Percentiles rank a stretch among this genome's conserved stretches.
phyloP scores from a whole-genome alignment of 345 rosid genomes.

The rapeseed (Brassica napus) region DNA sequence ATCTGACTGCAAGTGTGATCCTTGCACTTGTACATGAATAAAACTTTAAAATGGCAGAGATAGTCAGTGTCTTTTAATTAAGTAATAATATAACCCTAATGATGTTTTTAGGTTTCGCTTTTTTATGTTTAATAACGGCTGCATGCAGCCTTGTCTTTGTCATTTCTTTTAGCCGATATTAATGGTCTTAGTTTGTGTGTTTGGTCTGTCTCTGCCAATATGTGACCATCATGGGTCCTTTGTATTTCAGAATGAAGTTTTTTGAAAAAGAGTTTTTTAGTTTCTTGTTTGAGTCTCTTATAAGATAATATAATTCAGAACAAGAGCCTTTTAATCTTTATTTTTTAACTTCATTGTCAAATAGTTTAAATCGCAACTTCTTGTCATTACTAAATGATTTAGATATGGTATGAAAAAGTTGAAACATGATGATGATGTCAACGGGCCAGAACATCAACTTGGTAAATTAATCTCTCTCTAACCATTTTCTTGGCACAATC shows the following conservation, averaged over 20 bases:
- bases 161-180: not conserved
- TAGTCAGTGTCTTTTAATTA: not conserved
- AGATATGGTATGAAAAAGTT: not conserved
- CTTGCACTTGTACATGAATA: conserved; percentile 77
- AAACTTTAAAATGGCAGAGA: conserved; percentile 7
- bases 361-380: not conserved
- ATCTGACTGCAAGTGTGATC: conserved; percentile 72
- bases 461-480: not conserved
- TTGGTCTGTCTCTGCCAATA: conserved; percentile 23
- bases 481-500: not conserved
- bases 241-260: not conserved
- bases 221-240: not conserved
- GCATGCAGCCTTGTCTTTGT: not conserved
- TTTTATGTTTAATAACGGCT: conserved; percentile 28
- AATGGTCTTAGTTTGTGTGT: not conserved
- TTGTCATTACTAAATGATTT: not conserved
- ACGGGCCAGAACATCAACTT: not conserved
- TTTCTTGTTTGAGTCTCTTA: not conserved
- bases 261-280: not conserved
- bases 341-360: not conserved
- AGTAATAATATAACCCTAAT: conserved; percentile 8
- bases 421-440: not conserved
- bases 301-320: not conserved
- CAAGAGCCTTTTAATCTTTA: too few species aligned
- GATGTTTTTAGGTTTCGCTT: conserved; percentile 14